Evolutionary conservation across 805 yeast species (phyloP), one percentile per base, ranked within the genome.

Genomic region (Candida chauliodis): DNA sequence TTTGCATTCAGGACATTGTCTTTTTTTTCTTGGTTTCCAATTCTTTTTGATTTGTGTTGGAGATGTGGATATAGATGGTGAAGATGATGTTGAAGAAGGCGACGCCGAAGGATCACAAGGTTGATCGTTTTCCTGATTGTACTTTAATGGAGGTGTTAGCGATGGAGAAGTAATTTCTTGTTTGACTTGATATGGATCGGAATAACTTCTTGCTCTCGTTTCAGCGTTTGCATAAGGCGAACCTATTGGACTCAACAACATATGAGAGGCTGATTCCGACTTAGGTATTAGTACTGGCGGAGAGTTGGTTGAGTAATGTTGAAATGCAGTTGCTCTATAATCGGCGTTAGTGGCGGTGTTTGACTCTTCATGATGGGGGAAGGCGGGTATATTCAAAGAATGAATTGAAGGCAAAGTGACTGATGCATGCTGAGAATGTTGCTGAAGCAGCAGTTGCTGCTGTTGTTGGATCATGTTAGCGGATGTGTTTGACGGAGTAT

Each of bases 1-100:
- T 45, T 69, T 71, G 55, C 93, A 84, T 38, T 76, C 78, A 0
- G 84, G 81, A 52, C 93, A 84, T 59, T 80, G 82, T 55, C 80
- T 73, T 71, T 80, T 82, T 59, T 75, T 77, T 39, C 87, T 65
- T 18, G 77, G 77, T 42, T 66, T 67, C 56, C 66, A 58, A 29
- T 46, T 51, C 26, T 49, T 48, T 34, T 45, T 46, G 23, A 34
- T 21, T 22, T 28, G 38, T 11, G 38, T 35, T 10, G 46, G 32
- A 5, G 42, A 30, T 19, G 30, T 27, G 10, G 32, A 31, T 25
- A 50, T 21, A 16, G 37, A 11, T 16, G 33, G 23, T 16, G 46
- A 34, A n/a, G 37, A 24, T 14, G 35, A 25, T 6, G 30, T 9
- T n/a, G 28, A 25, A 25, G 11, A 25, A n/a, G n/a, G n/a, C n/a